Evolutionary conservation across 148 eudicot genomes (phyloP).

Genomic region (Rhododendron williamsianum): DNA sequence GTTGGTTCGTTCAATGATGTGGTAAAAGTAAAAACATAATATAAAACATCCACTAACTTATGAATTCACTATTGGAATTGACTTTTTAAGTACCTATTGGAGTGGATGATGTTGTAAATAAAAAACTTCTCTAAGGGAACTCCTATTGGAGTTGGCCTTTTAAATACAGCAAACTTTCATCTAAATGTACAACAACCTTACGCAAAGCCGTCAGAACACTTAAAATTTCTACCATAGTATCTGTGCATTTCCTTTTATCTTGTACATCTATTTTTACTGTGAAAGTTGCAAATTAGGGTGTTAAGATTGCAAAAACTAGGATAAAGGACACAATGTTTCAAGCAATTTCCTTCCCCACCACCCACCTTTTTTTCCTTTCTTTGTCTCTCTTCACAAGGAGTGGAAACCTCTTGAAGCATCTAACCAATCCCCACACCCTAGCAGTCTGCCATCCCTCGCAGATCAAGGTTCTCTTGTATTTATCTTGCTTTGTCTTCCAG

Average conservation of each 20-base stretch:
- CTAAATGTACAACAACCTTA: background rate
- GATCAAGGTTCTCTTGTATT: background rate
- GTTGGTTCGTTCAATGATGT: background rate
- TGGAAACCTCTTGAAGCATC: background rate
- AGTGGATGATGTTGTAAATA: no score
- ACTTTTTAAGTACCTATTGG: no score
- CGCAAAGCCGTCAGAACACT: background rate
- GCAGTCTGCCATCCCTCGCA: background rate
- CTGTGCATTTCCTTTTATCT: background rate
- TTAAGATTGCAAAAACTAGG: background rate
- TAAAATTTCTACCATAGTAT: background rate
- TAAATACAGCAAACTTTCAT: background rate
- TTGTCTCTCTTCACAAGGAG: background rate
- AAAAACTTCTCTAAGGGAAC: background rate
- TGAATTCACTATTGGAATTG: background rate
- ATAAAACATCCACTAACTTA: background rate
- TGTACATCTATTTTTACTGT: background rate
- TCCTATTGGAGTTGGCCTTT: background rate
- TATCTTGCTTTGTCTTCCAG: background rate
- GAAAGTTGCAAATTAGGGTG: background rate
- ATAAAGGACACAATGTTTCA: background rate
- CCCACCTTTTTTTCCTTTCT: background rate
- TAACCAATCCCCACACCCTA: background rate
- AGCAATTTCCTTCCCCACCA: background rate
- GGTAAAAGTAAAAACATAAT: background rate